Conservation (phyloP, 768 basidiomycete species). For the Macrolepiota fuliginosa region DNA sequence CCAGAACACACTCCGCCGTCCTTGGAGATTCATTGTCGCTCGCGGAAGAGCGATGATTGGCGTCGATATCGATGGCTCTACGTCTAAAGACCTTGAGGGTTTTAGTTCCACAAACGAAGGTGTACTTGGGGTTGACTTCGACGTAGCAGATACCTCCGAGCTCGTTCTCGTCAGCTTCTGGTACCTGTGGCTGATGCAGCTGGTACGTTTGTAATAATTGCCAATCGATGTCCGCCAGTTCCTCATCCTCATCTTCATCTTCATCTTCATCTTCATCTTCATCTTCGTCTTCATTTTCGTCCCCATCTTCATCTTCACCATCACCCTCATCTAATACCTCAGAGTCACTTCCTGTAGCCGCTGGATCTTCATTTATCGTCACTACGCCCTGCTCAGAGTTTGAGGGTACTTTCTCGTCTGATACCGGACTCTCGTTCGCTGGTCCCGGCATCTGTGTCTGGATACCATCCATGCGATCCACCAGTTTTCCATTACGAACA, state of each 20-base stretch:
- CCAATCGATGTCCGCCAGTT: not conserved
- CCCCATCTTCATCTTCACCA: not conserved
- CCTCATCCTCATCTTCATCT: not conserved
- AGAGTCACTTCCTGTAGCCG: not conserved
- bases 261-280: not conserved
- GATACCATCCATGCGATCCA: constrained; percentile 45
- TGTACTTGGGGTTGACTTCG: constrained; percentile 7
- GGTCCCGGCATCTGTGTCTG: constrained; percentile 20
- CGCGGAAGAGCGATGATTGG: not conserved
- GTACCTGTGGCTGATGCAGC: not conserved
- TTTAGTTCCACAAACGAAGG: constrained; percentile 3
- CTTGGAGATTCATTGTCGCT: not conserved
- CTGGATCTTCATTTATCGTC: not conserved
- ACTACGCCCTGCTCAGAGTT: not conserved
- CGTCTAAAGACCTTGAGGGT: constrained; percentile 2
- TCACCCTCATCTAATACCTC: not conserved
- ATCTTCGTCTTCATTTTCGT: not conserved
- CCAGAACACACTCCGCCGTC: not conserved
- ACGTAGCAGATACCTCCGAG: constrained; percentile 4
- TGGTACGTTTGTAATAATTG: too few relatives aligned
- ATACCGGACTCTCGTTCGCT: not conserved
- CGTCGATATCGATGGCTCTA: not conserved
- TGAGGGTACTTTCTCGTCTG: not conserved
- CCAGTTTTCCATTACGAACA: constrained; percentile 45
- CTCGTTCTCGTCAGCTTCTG: not conserved